These are phyloP conservation scores for Mucor piriformis DNA, from an alignment of 371 early-diverging fungal genomes.

Conservation along the genomic window DNA sequence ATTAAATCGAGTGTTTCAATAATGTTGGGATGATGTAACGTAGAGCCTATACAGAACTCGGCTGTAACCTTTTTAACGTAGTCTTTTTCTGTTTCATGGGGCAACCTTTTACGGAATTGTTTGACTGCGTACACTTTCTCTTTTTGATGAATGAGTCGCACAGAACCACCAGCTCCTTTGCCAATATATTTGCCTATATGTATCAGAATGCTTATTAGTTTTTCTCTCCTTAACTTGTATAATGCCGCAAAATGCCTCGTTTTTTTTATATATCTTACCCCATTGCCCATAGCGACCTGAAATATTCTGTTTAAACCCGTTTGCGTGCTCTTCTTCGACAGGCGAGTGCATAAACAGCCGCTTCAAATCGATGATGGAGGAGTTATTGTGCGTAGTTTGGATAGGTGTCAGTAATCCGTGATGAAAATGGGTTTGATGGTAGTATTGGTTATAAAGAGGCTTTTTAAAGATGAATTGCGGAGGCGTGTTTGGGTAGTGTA, in stretches of 20 bases:
- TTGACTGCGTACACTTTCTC: slow-evolving; percentile 74
- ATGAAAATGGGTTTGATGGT: slow-evolving; percentile 45
- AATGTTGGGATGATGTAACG: slow-evolving; percentile 84
- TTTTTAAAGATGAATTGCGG: slow-evolving; percentile 45
- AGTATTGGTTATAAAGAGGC: slow-evolving; percentile 39
- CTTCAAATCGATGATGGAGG: slow-evolving; percentile 17
- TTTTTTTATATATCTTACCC: slow-evolving; percentile 36
- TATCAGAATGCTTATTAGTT: slow-evolving; percentile 11
- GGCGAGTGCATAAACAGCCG: slow-evolving; percentile 21
- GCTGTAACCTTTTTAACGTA: slow-evolving; percentile 83
- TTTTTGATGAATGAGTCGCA: slow-evolving; percentile 59
- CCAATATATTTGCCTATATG: slow-evolving; percentile 65
- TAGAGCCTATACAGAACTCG: slow-evolving; percentile 84
- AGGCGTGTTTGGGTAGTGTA: slow-evolving; percentile 17
- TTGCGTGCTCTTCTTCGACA: slow-evolving; percentile 21
- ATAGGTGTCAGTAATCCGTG: slow-evolving; percentile 9
- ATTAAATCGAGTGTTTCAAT: slow-evolving; percentile 85
- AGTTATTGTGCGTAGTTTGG: background rate
- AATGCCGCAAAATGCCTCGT: slow-evolving; percentile 11
- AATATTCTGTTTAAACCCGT: slow-evolving; percentile 43
- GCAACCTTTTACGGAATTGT: slow-evolving; percentile 74
- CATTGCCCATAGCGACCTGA: slow-evolving; percentile 45
- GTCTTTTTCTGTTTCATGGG: slow-evolving; percentile 74
- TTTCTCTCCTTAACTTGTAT: background rate
- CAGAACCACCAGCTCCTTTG: slow-evolving; percentile 76